phyloP scores from a whole-genome alignment of 2,329 filamentous ascomycete genomes.

The Penicillium brevicompactum region DNA sequence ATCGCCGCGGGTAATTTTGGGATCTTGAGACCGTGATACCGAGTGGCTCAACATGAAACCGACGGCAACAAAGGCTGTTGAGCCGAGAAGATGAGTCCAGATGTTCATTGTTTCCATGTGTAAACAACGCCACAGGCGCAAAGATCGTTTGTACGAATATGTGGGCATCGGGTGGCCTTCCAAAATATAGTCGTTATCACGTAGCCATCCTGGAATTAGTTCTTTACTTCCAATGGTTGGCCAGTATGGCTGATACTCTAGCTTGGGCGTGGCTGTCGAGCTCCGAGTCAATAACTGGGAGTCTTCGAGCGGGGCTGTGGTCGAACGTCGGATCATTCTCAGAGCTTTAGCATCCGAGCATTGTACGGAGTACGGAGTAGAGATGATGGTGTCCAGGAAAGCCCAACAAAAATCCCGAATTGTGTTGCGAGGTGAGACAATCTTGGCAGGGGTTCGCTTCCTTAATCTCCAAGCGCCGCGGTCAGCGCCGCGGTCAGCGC shows the following conservation, averaged over 20 bases:
- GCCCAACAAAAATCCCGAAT: too few species aligned
- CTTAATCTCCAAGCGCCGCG: too few species aligned
- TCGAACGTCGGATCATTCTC: background rate
- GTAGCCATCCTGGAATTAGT: slow-evolving; percentile 27
- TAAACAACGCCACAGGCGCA: slow-evolving; percentile 21
- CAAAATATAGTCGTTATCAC: slow-evolving; percentile 28
- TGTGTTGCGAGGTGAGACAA: too few species aligned
- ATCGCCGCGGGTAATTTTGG: slow-evolving; percentile 1
- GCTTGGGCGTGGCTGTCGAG: background rate
- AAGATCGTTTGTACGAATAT: slow-evolving; percentile 24
- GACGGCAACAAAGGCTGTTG: background rate
- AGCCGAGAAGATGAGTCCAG: slow-evolving; percentile 10
- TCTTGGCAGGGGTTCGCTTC: too few species aligned
- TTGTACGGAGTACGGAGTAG: too few species aligned
- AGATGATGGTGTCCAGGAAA: too few species aligned
- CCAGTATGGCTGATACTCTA: slow-evolving; percentile 12
- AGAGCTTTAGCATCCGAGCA: too few species aligned
- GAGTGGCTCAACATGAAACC: background rate
- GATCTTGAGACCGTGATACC: background rate
- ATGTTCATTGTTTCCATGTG: slow-evolving; percentile 19
- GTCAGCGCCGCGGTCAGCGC: too few species aligned
- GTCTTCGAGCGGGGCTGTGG: background rate
- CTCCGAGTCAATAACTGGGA: background rate
- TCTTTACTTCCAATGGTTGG: slow-evolving; percentile 25
- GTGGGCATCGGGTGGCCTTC: slow-evolving; percentile 30